Conservation (phyloP, 2,329 filamentous ascomycete species). For the Xylaria sp. region DNA sequence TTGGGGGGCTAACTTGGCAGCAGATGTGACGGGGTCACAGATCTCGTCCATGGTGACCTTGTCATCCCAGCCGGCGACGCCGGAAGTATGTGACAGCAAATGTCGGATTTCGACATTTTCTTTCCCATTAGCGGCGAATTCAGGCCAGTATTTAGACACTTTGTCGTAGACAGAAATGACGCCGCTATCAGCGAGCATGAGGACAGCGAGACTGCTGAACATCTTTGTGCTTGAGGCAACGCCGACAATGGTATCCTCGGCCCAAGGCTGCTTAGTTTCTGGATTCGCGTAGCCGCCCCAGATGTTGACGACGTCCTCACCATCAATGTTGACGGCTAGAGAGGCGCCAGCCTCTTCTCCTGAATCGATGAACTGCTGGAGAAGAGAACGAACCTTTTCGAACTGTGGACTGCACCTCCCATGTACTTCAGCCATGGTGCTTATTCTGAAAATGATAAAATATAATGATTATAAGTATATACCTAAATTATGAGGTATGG, state of each 20-base stretch:
- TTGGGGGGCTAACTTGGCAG: conserved; percentile 51
- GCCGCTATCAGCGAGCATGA: conserved; percentile 54
- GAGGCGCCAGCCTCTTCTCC: conserved; percentile 56
- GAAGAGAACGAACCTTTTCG: conserved; percentile 47
- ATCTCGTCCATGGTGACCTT: conserved; percentile 49
- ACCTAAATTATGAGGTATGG: not conserved
- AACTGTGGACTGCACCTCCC: conserved; percentile 53
- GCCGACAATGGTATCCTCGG: conserved; percentile 50
- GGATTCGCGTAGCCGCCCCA: conserved; percentile 53
- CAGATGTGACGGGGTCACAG: conserved; percentile 45
- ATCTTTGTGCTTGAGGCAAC: conserved; percentile 54
- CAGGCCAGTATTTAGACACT: conserved; percentile 56
- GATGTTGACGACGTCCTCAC: conserved; percentile 53
- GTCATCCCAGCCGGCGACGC: conserved; percentile 49
- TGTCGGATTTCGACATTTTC: conserved; percentile 53
- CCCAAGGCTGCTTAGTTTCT: conserved; percentile 48
- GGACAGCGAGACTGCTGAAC: conserved; percentile 49
- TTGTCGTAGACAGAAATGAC: conserved; percentile 50
- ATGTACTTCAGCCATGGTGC: conserved; percentile 44
- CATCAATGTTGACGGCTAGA: conserved; percentile 53
- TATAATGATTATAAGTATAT: not conserved
- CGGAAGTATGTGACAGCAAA: conserved; percentile 52
- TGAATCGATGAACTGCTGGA: conserved; percentile 49
- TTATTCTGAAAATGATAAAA: not conserved
- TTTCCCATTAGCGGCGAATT: conserved; percentile 54